These are phyloP conservation scores for Dicorynia guianensis DNA, from an alignment of 306 rosid species.

Conservation along the genomic window DNA sequence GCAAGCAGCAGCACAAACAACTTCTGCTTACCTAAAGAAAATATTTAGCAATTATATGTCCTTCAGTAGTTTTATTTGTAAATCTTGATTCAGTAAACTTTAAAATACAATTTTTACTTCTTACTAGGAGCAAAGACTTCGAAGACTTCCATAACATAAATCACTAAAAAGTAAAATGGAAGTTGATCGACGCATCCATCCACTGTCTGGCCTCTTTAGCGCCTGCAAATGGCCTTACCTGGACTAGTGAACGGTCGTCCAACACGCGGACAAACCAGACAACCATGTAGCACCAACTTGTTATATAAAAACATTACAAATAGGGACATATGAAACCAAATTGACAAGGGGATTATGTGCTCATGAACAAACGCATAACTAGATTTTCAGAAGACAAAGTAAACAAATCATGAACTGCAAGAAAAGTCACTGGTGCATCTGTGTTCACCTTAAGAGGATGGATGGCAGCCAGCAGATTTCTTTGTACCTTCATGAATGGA, in stretches of 20 bases:
- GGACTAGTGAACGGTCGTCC: neutral
- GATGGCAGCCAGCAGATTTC: neutral
- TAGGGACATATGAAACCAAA: neutral
- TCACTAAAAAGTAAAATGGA: too few species aligned
- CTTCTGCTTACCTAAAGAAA: neutral
- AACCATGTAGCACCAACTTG: neutral
- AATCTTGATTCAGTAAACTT: neutral
- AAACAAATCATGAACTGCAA: slow-evolving; percentile 11
- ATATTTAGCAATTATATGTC: slow-evolving; percentile 3
- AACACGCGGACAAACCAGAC: neutral
- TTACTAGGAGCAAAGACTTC: neutral
- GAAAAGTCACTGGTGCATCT: neutral
- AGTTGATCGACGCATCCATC: neutral
- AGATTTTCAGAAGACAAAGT: neutral
- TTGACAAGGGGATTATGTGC: neutral
- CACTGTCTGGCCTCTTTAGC: neutral
- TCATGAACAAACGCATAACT: neutral
- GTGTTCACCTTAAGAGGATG: neutral
- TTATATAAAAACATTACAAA: neutral
- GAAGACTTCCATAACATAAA: neutral
- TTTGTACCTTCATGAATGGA: neutral
- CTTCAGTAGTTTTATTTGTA: neutral
- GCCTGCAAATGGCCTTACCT: neutral
- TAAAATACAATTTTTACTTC: too few species aligned
- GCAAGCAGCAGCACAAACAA: slow-evolving; percentile 4